Conservation (phyloP, 345 rosid genomes). For the Eucalyptus cloeziana region DNA sequence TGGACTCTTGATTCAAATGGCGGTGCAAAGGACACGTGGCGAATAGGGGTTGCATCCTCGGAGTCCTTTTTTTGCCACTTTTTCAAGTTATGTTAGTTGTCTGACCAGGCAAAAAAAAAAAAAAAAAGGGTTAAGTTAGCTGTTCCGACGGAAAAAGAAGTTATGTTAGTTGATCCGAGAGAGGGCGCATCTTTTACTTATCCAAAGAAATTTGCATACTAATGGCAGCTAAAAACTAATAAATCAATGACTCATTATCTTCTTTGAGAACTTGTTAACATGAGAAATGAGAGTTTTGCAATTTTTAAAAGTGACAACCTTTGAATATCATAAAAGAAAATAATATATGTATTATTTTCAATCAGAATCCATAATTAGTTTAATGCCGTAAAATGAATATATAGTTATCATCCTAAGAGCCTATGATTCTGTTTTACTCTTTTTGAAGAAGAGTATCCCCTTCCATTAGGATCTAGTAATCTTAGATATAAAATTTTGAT, state of each 20-base stretch:
- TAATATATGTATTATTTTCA: neutral
- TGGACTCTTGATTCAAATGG: no score
- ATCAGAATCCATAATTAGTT: accelerated
- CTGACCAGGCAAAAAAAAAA: no score
- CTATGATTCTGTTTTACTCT: neutral
- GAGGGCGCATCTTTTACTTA: neutral
- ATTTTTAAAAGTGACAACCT: neutral
- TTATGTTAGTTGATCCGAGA: neutral
- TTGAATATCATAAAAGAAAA: no score
- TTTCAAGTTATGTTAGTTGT: no score
- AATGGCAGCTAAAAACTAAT: neutral
- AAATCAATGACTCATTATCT: neutral
- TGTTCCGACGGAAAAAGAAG: neutral
- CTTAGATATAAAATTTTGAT: neutral
- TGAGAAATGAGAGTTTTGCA: neutral
- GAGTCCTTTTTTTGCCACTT: no score
- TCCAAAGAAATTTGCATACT: neutral
- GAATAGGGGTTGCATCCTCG: no score
- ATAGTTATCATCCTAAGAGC: no score
- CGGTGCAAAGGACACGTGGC: no score
- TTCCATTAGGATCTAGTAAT: neutral
- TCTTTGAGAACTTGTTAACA: neutral
- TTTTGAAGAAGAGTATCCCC: neutral
- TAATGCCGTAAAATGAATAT: neutral
- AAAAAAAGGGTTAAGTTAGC: no score